phyloP scores from a whole-genome alignment of 148 eudicot species.

The Vaccinium corymbosum region DNA sequence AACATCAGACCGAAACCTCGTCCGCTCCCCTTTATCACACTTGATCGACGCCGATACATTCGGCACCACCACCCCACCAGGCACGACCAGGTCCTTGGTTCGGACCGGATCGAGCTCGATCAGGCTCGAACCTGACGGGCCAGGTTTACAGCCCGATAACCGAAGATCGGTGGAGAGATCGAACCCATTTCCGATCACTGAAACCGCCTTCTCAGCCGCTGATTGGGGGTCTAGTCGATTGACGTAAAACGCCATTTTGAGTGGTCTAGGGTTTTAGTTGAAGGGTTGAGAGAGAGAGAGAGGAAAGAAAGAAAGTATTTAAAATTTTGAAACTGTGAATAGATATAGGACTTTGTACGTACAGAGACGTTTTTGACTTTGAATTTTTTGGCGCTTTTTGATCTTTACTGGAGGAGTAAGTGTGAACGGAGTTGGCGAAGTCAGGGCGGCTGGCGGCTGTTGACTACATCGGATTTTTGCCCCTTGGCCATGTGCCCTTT shows the following conservation, averaged over 20 bases:
- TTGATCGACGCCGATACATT: conserved; percentile 54
- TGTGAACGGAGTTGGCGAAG: neutral
- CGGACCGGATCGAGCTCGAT: conserved; percentile 53
- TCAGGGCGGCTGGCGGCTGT: neutral
- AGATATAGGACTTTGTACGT: neutral
- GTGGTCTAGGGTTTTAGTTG: conserved; percentile 14
- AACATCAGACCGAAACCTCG: conserved; percentile 80
- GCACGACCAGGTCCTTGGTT: conserved; percentile 56
- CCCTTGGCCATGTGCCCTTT: neutral
- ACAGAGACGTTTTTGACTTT: neutral
- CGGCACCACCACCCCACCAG: conserved; percentile 64
- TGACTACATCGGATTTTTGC: too few relatives aligned
- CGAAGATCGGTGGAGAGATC: conserved; percentile 66
- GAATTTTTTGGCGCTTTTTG: neutral
- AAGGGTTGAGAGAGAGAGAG: neutral
- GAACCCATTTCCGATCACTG: conserved; percentile 77
- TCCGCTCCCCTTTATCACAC: conserved; percentile 95
- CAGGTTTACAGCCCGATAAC: conserved; percentile 57
- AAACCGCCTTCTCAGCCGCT: conserved; percentile 83
- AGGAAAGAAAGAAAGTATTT: neutral
- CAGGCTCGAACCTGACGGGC: conserved; percentile 57
- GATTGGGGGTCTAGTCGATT: conserved; percentile 53
- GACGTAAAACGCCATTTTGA: conserved; percentile 33
- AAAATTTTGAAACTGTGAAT: neutral
- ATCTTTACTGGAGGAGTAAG: neutral